These are phyloP conservation scores for Ammopiptanthus mongolicus DNA, from an alignment of 306 rosid genomes.

Conservation along the genomic window DNA sequence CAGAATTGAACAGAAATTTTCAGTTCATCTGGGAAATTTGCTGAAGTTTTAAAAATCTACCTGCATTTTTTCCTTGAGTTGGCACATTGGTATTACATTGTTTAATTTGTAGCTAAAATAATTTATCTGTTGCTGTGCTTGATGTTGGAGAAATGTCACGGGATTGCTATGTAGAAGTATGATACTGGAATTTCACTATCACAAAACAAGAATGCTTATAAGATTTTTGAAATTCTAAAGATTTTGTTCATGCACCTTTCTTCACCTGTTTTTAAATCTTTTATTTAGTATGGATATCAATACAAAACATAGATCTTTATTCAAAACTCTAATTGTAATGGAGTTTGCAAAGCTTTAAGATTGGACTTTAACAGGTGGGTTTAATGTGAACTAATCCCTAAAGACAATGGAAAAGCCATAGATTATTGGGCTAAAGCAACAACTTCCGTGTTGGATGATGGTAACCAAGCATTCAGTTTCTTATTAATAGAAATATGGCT, in stretches of 20 bases:
- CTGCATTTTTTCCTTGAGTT: neutral
- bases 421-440: neutral
- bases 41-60: neutral
- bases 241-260: neutral
- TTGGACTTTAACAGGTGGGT: neutral
- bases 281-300: neutral
- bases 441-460: neutral
- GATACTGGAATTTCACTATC: neutral
- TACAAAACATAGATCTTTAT: neutral
- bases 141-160: neutral
- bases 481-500: neutral
- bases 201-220: neutral
- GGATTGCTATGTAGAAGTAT: neutral
- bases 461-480: neutral
- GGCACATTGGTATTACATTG: neutral
- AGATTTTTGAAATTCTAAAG: neutral
- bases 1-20: neutral
- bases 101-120: neutral
- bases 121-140: neutral
- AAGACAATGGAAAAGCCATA: neutral
- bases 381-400: neutral
- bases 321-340: neutral
- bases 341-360: neutral
- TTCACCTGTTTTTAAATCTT: neutral
- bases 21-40: neutral